These are phyloP conservation scores for Leucocoprinus birnbaumii DNA, from an alignment of 768 basidiomycete genomes.

Conservation along the genomic window DNA sequence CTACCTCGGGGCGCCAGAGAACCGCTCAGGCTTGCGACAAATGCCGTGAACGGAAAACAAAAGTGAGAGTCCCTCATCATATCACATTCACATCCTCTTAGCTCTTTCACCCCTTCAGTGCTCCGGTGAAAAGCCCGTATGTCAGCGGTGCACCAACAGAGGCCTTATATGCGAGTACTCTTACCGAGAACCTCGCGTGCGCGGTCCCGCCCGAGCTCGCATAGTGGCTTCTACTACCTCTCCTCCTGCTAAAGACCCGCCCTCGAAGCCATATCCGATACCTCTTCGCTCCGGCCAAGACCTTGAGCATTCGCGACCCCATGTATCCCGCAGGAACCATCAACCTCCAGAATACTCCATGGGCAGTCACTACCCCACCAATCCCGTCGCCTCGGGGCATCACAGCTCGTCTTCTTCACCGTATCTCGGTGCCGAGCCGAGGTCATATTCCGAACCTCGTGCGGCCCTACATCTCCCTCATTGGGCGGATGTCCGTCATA, in stretches of 20 bases:
- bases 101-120: conserved; percentile 32
- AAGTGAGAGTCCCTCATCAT: conserved; percentile 29
- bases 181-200: conserved; percentile 31
- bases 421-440: conserved; percentile 1
- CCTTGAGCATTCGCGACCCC: not conserved
- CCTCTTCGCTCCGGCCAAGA: not conserved
- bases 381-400: not conserved
- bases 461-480: not conserved
- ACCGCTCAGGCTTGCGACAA: conserved; percentile 55
- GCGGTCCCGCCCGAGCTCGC: conserved; percentile 28
- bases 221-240: conserved; percentile 3
- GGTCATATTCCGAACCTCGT: not conserved
- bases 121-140: conserved; percentile 54
- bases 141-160: conserved; percentile 45
- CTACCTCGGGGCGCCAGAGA: conserved; percentile 45
- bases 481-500: conserved; percentile 1
- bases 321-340: not conserved
- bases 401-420: not conserved
- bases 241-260: not conserved
- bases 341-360: not conserved
- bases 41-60: conserved; percentile 56
- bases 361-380: conserved; percentile 14
- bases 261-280: not conserved
- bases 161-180: conserved; percentile 53
- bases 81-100: not conserved